Conservation (phyloP, 768 basidiomycete species). For the Leccinum boreale region DNA sequence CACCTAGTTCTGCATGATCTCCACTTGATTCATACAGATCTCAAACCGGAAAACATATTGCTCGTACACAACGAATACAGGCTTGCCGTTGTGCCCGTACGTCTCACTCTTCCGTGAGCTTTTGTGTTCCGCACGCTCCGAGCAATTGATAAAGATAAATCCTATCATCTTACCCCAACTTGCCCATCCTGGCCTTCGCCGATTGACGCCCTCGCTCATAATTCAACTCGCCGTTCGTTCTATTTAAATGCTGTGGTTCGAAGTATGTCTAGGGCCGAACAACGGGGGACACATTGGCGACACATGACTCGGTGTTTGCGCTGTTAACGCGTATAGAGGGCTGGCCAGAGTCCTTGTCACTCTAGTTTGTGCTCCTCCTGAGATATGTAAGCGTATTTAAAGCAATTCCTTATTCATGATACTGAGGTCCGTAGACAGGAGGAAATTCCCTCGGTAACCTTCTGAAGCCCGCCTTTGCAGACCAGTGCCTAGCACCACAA, state of each 20-base stretch:
- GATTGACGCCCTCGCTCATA: conserved; percentile 61
- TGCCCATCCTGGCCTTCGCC: conserved; percentile 60
- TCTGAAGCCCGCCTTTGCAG: not conserved
- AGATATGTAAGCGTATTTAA: conserved; percentile 3
- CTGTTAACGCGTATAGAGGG: not conserved
- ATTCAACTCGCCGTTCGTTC: conserved; percentile 55
- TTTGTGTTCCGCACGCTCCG: conserved; percentile 50
- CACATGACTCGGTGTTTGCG: conserved; percentile 33
- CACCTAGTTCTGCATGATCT: conserved; percentile 82
- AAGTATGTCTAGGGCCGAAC: conserved; percentile 34
- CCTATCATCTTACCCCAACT: conserved; percentile 51
- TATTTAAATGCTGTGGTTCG: conserved; percentile 57
- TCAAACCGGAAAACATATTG: conserved; percentile 98
- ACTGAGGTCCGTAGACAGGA: not conserved
- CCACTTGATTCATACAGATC: conserved; percentile 92
- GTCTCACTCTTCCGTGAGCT: conserved; percentile 59
- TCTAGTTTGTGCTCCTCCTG: conserved; percentile 7
- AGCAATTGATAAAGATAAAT: conserved; percentile 49
- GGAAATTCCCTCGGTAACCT: conserved; percentile 5
- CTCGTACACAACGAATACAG: conserved; percentile 83
- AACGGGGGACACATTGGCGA: conserved; percentile 45
- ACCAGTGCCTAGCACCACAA: not conserved
- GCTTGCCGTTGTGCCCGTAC: conserved; percentile 53
- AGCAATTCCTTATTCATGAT: not conserved
- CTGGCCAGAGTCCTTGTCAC: not conserved